These are phyloP conservation scores for Coccinonectria pachysandricola DNA, from an alignment of 2,329 filamentous ascomycete genomes.

Conservation along the genomic window DNA sequence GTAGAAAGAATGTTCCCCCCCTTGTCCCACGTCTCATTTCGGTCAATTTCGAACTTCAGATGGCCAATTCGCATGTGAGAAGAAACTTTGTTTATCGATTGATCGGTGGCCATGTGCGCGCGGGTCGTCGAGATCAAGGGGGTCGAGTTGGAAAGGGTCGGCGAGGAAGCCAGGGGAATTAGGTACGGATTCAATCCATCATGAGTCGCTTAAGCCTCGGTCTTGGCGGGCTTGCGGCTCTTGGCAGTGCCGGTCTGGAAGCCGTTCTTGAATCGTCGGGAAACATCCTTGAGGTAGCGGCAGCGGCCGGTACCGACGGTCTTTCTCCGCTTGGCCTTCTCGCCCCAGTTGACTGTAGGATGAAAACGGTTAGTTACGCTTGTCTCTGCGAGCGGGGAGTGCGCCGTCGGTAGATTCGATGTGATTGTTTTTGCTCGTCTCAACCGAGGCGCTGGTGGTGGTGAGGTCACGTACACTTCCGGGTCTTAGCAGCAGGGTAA, in stretches of 20 bases:
- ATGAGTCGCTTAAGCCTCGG: slow-evolving; percentile 27
- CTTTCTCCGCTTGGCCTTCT: slow-evolving; percentile 99
- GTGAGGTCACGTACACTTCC: slow-evolving; percentile 78
- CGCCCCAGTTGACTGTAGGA: slow-evolving; percentile 91
- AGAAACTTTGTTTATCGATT: too few relatives aligned
- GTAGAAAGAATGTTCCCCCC: too few relatives aligned
- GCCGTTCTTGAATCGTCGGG: slow-evolving; percentile 93
- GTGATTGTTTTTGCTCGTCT: too few relatives aligned
- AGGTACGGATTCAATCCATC: slow-evolving; percentile 5
- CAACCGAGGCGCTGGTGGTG: slow-evolving; percentile 1
- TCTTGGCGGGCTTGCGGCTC: slow-evolving; percentile 45
- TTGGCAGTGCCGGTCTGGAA: slow-evolving; percentile 89
- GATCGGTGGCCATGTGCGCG: slow-evolving; percentile 5
- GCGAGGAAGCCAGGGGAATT: slow-evolving; percentile 8
- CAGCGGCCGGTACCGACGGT: slow-evolving; percentile 94
- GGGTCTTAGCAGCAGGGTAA: slow-evolving; percentile 93
- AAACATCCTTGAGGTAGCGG: slow-evolving; percentile 86
- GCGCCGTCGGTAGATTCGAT: too few relatives aligned
- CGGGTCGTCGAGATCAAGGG: slow-evolving; percentile 5
- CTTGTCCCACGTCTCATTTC: slow-evolving; percentile 5
- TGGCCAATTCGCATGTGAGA: too few relatives aligned
- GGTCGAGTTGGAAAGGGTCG: slow-evolving; percentile 6
- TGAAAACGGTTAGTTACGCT: too few relatives aligned
- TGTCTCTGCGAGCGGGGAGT: too few relatives aligned
- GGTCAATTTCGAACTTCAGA: slow-evolving; percentile 4